Evolutionary conservation across 192 early-diverging fungal species (phyloP).

Genomic region (Dimargaris xerosporica): DNA sequence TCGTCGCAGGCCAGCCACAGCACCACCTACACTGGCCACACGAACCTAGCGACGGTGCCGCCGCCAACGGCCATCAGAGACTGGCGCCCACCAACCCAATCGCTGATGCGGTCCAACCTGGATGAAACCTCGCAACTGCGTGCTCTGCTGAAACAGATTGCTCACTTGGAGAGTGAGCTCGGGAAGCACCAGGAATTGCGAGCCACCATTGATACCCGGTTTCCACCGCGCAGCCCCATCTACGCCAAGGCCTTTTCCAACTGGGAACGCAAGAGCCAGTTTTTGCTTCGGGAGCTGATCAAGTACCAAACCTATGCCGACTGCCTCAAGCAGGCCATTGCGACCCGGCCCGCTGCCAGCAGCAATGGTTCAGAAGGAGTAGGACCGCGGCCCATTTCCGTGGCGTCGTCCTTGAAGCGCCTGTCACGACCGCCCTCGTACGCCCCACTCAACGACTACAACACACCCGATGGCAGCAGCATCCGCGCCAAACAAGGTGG

Average conservation of each 20-base stretch:
- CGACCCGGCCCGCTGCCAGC: constrained; percentile 9
- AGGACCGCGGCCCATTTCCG: not conserved
- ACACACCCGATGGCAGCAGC: not conserved
- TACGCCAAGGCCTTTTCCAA: constrained; percentile 51
- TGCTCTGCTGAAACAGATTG: constrained; percentile 42
- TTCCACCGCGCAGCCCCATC: constrained; percentile 37
- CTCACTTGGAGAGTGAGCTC: constrained; percentile 49
- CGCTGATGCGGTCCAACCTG: constrained; percentile 31
- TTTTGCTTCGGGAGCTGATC: constrained; percentile 66
- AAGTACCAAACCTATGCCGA: constrained; percentile 71
- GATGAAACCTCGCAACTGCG: constrained; percentile 40
- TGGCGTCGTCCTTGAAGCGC: not conserved
- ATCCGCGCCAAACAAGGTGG: not conserved
- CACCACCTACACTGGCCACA: not conserved
- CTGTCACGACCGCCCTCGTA: constrained; percentile 1
- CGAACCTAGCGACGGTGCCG: not conserved
- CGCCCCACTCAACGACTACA: not conserved
- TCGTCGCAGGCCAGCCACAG: not conserved
- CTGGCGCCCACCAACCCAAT: constrained; percentile 32
- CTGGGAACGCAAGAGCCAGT: constrained; percentile 66
- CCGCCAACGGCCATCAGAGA: constrained; percentile 22
- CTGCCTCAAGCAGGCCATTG: constrained; percentile 45
- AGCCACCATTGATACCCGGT: constrained; percentile 34
- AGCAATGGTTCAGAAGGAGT: not conserved
- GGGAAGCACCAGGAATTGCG: constrained; percentile 50